Evolutionary conservation across 139 green algal genomes (phyloP).

Genomic region (Chlamydomonas incerta): DNA sequence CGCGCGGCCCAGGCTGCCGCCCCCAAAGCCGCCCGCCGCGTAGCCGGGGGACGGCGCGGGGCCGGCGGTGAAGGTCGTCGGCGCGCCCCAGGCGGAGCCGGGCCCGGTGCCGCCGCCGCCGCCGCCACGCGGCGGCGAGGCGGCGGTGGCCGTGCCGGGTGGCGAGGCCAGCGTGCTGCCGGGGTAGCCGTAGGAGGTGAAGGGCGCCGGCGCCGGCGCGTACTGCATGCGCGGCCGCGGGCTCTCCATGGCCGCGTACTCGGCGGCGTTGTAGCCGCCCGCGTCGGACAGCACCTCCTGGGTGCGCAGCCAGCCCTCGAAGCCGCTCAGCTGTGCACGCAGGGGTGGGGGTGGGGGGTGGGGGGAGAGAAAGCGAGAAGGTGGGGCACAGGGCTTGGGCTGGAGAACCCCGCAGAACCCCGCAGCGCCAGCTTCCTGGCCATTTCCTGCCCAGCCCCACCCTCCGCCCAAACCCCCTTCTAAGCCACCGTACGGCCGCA

Average conservation of each 20-base stretch:
- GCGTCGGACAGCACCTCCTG: slow-evolving; percentile 41
- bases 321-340: slow-evolving; percentile 32
- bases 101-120: not conserved
- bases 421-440: not conserved
- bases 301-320: slow-evolving; percentile 48
- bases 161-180: not conserved
- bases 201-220: not conserved
- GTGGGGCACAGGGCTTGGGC: not conserved
- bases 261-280: not conserved
- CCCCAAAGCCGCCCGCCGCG: not conserved
- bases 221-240: not conserved
- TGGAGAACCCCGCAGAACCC: no score
- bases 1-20: not conserved
- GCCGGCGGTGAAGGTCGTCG: no score
- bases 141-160: not conserved
- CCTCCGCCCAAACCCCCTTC: no score
- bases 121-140: not conserved
- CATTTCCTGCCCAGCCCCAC: no score
- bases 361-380: not conserved
- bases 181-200: not conserved
- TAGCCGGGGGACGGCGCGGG: no score
- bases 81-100: no score
- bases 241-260: not conserved
- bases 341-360: no score
- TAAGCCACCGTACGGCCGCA: no score